phyloP scores from a whole-genome alignment of 2,329 filamentous ascomycete species.

The Exserohilum turcica region DNA sequence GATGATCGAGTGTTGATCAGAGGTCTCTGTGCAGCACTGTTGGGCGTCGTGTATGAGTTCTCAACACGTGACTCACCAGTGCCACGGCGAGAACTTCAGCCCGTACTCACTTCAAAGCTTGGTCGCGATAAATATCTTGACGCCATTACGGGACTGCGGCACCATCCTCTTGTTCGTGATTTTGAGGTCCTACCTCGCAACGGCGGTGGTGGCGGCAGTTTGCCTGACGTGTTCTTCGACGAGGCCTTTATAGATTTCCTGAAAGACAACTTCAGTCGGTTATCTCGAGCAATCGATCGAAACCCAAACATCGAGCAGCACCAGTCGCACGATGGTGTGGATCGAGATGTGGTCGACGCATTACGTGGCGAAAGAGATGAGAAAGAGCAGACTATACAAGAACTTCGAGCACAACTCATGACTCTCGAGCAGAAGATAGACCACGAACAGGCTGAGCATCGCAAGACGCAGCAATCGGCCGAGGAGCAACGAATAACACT shows the following conservation, averaged over 20 bases:
- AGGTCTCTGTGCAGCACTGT: constrained; percentile 80
- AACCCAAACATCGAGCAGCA: constrained; percentile 88
- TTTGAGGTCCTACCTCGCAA: constrained; percentile 85
- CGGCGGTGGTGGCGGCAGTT: constrained; percentile 51
- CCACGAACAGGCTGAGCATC: constrained; percentile 75
- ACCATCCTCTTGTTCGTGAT: constrained; percentile 79
- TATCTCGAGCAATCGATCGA: constrained; percentile 84
- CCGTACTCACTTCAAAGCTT: constrained; percentile 75
- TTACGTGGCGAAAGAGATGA: constrained; percentile 78
- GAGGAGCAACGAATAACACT: constrained; percentile 58
- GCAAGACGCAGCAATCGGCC: constrained; percentile 61
- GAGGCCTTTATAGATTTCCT: constrained; percentile 87
- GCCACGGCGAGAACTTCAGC: constrained; percentile 77
- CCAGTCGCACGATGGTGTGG: constrained; percentile 85
- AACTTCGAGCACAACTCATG: constrained; percentile 61
- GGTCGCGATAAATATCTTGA: constrained; percentile 88
- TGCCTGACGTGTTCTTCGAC: constrained; percentile 86
- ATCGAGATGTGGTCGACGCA: constrained; percentile 89
- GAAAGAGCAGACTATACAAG: constrained; percentile 65
- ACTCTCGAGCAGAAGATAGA: constrained; percentile 63
- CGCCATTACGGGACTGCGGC: constrained; percentile 75
- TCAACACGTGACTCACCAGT: constrained; percentile 97
- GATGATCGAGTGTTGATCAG: constrained; percentile 70
- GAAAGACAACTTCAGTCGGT: constrained; percentile 91
- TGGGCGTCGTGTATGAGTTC: constrained; percentile 93